A percentile compares a stretch with the other conserved stretches of the same genome.
These are phyloP conservation scores for Pseudozyma tsukubaensis DNA, from an alignment of 1,284 basidiomycete genomes.

Conservation along the genomic window DNA sequence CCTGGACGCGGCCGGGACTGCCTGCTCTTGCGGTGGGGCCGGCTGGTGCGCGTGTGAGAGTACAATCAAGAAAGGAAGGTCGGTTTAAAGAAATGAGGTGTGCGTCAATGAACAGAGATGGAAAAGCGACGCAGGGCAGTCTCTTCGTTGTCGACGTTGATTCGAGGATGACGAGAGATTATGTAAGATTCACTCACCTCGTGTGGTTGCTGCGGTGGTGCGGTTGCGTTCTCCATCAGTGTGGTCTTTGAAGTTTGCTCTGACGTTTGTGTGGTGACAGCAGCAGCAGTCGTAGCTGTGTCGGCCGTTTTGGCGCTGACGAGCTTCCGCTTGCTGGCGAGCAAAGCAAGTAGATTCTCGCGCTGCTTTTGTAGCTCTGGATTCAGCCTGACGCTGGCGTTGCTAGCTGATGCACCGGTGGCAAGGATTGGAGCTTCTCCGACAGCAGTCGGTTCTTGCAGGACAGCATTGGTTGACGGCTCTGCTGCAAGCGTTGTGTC, in stretches of 20 bases:
- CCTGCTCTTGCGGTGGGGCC: conserved; percentile 1
- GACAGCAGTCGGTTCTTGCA: not conserved
- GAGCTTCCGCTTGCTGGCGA: conserved; percentile 32
- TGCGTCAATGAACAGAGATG: conserved; percentile 7
- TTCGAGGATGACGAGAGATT: no score
- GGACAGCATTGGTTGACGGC: not conserved
- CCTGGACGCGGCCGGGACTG: conserved; percentile 17
- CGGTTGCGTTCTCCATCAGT: no score
- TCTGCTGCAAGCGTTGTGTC: not conserved
- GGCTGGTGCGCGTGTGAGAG: conserved; percentile 13
- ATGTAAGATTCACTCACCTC: conserved; percentile 17
- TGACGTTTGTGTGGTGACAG: not conserved
- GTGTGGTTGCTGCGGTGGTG: not conserved
- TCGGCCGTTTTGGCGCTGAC: not conserved
- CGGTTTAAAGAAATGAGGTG: not conserved
- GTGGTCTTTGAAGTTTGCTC: no score
- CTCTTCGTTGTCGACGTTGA: no score
- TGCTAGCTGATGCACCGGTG: not conserved
- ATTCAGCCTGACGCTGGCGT: conserved; percentile 13
- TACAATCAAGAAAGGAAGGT: not conserved
- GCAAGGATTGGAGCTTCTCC: no score
- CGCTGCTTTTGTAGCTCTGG: conserved; percentile 37
- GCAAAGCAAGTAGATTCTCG: conserved; percentile 27
- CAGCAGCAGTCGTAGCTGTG: not conserved
- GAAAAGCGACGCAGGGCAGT: no score